Base-by-base conservation (phyloP, 257 asterid genomes). In the Nicotiana knightiana region DNA sequence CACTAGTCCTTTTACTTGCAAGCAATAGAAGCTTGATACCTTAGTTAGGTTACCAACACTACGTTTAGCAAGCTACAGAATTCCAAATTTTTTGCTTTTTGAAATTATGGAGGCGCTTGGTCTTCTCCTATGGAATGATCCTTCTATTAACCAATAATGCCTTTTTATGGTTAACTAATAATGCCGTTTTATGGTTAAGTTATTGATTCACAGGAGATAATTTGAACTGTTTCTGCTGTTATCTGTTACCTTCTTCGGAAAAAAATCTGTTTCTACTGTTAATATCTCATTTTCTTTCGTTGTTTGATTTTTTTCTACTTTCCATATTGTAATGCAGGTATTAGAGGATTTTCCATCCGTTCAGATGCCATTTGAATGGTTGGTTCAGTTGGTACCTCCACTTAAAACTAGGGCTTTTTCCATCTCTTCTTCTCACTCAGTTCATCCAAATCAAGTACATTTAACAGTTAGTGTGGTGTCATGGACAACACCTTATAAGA, bases 331-430 rank as follows among this genome's bases (percentile, higher is more conserved):
- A 79, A 66, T 87, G 82, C 84, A 94, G 99, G 97, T 96, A 80
- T 89, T 96, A 73, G 94, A 89, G 78, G 98, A 94, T 88, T 96
- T 96, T 87, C 98, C 97, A 59, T 96, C 97, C 15, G 97, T 93
- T 88, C 92, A 92, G 82, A 88, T 96, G 94, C 97, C 97, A 32
- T 91, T 94, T 39, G 98, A 94, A 82, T 94, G 99, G 99, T 86
- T 96, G 92, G 93, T 96, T 62, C 97, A 93, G 86, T 87, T 94
- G 77, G 97, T 96, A 78, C 98, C 99, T 75, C 92, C 95, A 24
- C 87, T 96, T 79, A 91, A 92, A 88, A 87, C 90, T 33, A 92
- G 98, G 85, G 93, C 97, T 77, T 96, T 93, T 86, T 96, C 98
- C 85, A 93, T 96, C 81, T 88, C 98, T 57, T 96, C 98, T 59